Evolutionary conservation across 805 yeast species (phyloP).

Genomic region (Saturnispora mendoncae): DNA sequence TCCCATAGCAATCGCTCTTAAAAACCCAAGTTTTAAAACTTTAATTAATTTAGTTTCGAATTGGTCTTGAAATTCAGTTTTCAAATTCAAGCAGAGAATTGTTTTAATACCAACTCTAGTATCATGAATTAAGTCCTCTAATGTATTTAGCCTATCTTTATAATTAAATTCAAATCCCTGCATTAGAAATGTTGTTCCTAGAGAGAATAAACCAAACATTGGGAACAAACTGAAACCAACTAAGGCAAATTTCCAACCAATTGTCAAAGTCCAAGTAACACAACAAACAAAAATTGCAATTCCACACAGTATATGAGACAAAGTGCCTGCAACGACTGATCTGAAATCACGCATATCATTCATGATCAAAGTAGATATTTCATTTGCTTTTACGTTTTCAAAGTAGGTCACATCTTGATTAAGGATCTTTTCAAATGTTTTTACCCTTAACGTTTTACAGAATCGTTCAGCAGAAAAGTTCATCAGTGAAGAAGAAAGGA

Average conservation of each 20-base stretch:
- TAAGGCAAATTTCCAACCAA: constrained; percentile 82
- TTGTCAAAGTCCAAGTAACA: constrained; percentile 62
- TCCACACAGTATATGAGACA: constrained; percentile 47
- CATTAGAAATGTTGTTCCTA: constrained; percentile 11
- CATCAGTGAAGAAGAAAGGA: constrained; percentile 41
- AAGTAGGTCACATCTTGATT: constrained; percentile 50
- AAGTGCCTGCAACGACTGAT: constrained; percentile 50
- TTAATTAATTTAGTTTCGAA: constrained; percentile 27
- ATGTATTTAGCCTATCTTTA: constrained; percentile 42
- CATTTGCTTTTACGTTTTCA: constrained; percentile 37
- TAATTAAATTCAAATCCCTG: constrained; percentile 52
- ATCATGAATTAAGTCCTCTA: constrained; percentile 48
- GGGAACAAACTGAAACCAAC: constrained; percentile 78
- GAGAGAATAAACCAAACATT: constrained; percentile 41
- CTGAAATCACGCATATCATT: constrained; percentile 79
- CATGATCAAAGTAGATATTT: constrained; percentile 56
- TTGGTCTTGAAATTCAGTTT: constrained; percentile 35
- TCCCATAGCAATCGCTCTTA: constrained; percentile 55
- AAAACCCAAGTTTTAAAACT: constrained; percentile 34
- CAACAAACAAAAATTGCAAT: constrained; percentile 51
- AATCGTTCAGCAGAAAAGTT: constrained; percentile 60
- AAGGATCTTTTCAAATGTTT: constrained; percentile 40
- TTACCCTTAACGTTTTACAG: constrained; percentile 45
- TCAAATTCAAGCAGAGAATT: constrained; percentile 48
- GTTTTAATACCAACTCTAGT: constrained; percentile 53